Evolutionary conservation across 805 yeast genomes (phyloP), one percentile per base, ranked within the genome.

Genomic region (Ogataea glucozyma): DNA sequence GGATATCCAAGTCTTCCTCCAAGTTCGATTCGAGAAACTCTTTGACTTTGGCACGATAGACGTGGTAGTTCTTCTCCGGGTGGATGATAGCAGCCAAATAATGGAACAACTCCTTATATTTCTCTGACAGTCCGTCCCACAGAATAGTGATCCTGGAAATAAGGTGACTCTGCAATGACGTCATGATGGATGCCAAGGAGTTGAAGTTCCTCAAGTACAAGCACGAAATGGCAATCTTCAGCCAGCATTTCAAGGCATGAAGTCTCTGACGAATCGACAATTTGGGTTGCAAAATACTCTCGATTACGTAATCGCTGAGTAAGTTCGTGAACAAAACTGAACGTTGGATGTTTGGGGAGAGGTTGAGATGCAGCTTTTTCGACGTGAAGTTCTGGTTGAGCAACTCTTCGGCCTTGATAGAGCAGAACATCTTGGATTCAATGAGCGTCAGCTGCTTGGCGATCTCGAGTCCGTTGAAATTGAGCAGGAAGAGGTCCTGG

Each of bases 371-470:
- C 1, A 82, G 72, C 46, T 80, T 77, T 50, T 79, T 79, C 11
- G 80, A 71, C 2, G 83, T 70, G 58, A 74, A 82, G 54, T 81
- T 83, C 40, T 76, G 81, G 56, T 82, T 79, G 41, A 85, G 62
- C 39, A 86, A 65, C 56, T 86, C 95, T 33, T 75, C 80, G 2
- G 85, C 78, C 53, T 73, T 75, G 41, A 86, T 78, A 1, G 76
- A 64, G 47, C 86, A 70, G 61, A 81, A 85, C 36, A 86, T 72
- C 31, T 71, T 72, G 2, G 85, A 78, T 58, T 86, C 95, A 47
- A 86, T 76, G 14, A 84, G 64, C 0, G 93, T 85, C 35, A 86
- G 65, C 51, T 85, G 93, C 56, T 84, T 85, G 2, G 93, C 90
- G 18, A 84, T 67, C 53, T 85, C 93, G 52, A 84, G 66, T 0